A percentile compares a stretch with the other conserved stretches of the same genome.
Evolutionary conservation across 352 stramenopile genomes (phyloP).

Genomic region (Pythium oligandrum): DNA sequence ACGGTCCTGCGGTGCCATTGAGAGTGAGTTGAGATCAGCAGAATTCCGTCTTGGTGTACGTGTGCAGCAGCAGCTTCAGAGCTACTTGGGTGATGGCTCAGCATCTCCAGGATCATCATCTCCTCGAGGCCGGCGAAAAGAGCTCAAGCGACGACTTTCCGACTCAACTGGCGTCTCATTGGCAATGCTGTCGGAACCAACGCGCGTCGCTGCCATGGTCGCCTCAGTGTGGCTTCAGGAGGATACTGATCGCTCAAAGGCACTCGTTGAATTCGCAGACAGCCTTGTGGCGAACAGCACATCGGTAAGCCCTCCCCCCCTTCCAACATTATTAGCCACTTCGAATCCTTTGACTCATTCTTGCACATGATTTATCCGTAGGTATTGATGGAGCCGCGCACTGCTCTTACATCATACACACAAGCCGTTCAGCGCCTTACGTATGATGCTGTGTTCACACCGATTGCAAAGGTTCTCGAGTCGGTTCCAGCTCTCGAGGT

Average conservation of each 20-base stretch:
- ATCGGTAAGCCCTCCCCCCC: no score
- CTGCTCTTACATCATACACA: slow-evolving; percentile 13
- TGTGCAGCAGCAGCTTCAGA: slow-evolving; percentile 49
- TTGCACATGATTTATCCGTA: slow-evolving; percentile 1
- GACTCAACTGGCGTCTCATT: no score
- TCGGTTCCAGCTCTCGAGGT: slow-evolving; percentile 47
- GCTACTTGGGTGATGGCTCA: slow-evolving; percentile 6
- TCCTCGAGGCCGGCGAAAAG: no score
- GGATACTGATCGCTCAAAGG: slow-evolving; percentile 28
- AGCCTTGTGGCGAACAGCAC: slow-evolving; percentile 18
- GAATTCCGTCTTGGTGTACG: slow-evolving; percentile 44
- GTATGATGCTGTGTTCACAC: slow-evolving; percentile 66
- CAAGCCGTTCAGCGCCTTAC: slow-evolving; percentile 54
- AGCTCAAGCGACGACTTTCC: no score
- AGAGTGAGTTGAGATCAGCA: slow-evolving; percentile 39
- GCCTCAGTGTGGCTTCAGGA: slow-evolving; percentile 50
- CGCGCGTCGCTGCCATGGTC: slow-evolving; percentile 31
- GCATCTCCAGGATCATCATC: no score
- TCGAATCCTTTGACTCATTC: background rate
- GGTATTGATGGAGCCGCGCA: slow-evolving; percentile 10
- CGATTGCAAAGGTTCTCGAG: slow-evolving; percentile 47
- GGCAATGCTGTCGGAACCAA: slow-evolving; percentile 12
- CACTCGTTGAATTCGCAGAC: slow-evolving; percentile 51
- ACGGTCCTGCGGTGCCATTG: slow-evolving; percentile 47
- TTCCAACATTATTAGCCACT: no score